Conservation (phyloP, 768 basidiomycete species). For the Naganishia antarctica region DNA sequence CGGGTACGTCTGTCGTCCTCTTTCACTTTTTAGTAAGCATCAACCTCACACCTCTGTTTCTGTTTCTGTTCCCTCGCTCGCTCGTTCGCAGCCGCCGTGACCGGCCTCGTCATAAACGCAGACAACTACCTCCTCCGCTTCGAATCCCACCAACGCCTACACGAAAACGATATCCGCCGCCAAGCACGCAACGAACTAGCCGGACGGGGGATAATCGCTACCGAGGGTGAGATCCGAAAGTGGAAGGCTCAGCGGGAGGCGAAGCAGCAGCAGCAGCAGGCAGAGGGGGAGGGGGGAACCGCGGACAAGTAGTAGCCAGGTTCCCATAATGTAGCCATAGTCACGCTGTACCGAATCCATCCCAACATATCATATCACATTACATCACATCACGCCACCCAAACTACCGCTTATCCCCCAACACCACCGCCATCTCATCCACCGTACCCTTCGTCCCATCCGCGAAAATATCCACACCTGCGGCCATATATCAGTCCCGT, state of each 20-base stretch:
- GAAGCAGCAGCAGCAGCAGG: slow-evolving; percentile 20
- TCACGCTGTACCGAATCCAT: background rate
- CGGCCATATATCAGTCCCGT: background rate
- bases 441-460: slow-evolving; percentile 21
- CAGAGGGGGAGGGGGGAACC: background rate
- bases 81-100: slow-evolving; percentile 55
- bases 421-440: slow-evolving; percentile 26
- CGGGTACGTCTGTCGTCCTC: slow-evolving; percentile 42
- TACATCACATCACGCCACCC: background rate
- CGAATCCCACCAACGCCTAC: slow-evolving; percentile 61
- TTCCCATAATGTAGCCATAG: background rate
- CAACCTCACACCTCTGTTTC: too few species aligned
- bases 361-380: background rate
- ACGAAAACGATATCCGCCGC: slow-evolving; percentile 65
- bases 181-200: slow-evolving; percentile 72
- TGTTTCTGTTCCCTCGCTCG: slow-evolving; percentile 26
- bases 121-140: slow-evolving; percentile 70
- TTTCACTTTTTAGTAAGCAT: too few species aligned
- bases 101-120: slow-evolving; percentile 68
- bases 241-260: slow-evolving; percentile 61
- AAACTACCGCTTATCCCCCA: slow-evolving; percentile 23
- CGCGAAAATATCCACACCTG: slow-evolving; percentile 25
- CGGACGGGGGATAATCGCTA: slow-evolving; percentile 67
- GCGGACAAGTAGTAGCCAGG: too few species aligned
- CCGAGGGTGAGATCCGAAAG: slow-evolving; percentile 74